Evolutionary conservation across 208 protist genomes (phyloP), one percentile per base, ranked within the genome.

Genomic region (Wallacemonas collosoma): DNA sequence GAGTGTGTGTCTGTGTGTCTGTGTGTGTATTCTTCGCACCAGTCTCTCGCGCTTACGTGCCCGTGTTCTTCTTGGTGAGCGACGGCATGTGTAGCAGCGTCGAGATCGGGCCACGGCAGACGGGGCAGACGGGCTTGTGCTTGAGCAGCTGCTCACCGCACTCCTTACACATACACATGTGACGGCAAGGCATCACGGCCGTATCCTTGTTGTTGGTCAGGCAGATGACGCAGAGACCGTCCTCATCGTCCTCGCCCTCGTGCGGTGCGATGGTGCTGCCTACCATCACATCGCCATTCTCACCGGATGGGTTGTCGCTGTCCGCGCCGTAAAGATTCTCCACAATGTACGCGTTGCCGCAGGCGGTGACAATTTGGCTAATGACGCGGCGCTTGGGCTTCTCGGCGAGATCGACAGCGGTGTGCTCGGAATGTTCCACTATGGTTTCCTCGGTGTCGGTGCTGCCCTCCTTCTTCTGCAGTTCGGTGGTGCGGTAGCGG

Each of bases 151-250:
- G 79, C 83, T 98, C 89, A n/a, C 94, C 95, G 73, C 96, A 98
- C 45, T 85, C 84, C 76, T 93, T 89, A 79, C 96, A 98, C 74
- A 98, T 89, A 72, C 94, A 98, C 93, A 98, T 95, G 74, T 98
- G 95, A 14, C 97, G 87, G 73, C 97, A 98, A 50, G 97, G 96
- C 85, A 98, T 95, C 35, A 98, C 93, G 0, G 88, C 87, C 2
- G 94, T 98, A 69, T 98, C 91, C 72, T 94, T 91, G 39, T 77
- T 65, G 70, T 97, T 93, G 36, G 90, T 95, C 50, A 98, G 81
- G 80, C 97, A 98, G 76, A 98, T 96, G 14, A 98, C 95, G 56
- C 97, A 98, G 43, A 96, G 81, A 3, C 82, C 87, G 54, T 94
- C 87, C 71, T 96, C 88, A 36, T 94, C 87, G 1, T 96, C 88